Evolutionary conservation across 2,329 filamentous ascomycete species (phyloP).

Genomic region (Aspergillus ochraceoroseus): DNA sequence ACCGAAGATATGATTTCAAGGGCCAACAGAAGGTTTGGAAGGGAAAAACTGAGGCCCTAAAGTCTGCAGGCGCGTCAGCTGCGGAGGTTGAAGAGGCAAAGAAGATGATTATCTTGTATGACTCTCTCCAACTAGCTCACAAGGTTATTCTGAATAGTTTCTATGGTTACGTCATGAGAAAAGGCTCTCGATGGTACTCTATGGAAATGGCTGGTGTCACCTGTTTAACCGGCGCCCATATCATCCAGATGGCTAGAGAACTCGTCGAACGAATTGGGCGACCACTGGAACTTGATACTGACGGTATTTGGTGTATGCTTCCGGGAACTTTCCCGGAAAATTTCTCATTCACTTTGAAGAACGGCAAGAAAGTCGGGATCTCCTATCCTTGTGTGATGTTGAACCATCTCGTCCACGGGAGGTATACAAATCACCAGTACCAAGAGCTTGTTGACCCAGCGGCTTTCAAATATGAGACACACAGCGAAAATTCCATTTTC

Average conservation of each 20-base stretch:
- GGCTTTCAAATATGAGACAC: constrained; percentile 86
- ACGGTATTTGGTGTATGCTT: constrained; percentile 99
- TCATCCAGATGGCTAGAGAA: constrained; percentile 93
- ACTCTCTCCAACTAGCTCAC: constrained; percentile 92
- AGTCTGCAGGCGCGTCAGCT: constrained; percentile 69
- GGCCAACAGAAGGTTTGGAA: constrained; percentile 98
- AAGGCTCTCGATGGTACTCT: constrained; percentile 97
- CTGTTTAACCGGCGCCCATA: constrained; percentile 89
- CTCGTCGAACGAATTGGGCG: constrained; percentile 90
- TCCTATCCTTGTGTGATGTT: constrained; percentile 99
- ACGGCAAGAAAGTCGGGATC: constrained; percentile 92
- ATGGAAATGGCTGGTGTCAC: constrained; percentile 99
- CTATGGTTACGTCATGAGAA: constrained; percentile 99
- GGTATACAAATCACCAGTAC: constrained; percentile 96
- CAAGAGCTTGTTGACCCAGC: constrained; percentile 76
- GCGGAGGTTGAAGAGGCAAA: constrained; percentile 86
- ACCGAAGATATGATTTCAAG: constrained; percentile 97
- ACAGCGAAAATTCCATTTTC: constrained; percentile 98
- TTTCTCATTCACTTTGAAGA: constrained; percentile 87
- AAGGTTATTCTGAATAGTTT: constrained; percentile 99
- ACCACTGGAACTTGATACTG: constrained; percentile 90
- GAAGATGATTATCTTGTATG: constrained; percentile 97
- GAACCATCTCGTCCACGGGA: constrained; percentile 90
- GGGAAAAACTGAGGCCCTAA: constrained; percentile 83
- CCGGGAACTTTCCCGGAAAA: constrained; percentile 96